Evolutionary conservation across 441 rosid genomes (phyloP).

Genomic region (Pelargonium exstipulatum): DNA sequence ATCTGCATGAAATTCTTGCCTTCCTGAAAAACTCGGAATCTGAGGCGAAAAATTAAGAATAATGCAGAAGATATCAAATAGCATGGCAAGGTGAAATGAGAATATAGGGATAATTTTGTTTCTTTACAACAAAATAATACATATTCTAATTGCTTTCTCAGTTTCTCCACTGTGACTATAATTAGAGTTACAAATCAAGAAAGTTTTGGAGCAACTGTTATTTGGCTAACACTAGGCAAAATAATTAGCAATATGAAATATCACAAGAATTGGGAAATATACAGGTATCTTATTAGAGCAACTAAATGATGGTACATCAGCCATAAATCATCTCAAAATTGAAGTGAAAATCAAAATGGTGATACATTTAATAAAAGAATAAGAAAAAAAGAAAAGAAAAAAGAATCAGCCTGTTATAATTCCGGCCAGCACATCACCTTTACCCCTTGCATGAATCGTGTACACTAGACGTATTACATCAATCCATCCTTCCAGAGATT

Average conservation of each 20-base stretch:
- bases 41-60: no score
- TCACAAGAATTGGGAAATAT: neutral
- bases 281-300: constrained; percentile 20
- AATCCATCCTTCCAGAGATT: constrained; percentile 88
- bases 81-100: no score
- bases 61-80: no score
- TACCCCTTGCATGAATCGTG: constrained; percentile 83
- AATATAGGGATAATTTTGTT: neutral
- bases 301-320: constrained; percentile 18
- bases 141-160: neutral
- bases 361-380: constrained; percentile 3
- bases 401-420: constrained; percentile 56
- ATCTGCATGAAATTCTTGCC: constrained; percentile 69
- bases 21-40: neutral
- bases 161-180: no score
- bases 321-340: constrained; percentile 1
- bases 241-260: no score
- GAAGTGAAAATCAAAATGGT: constrained; percentile 4
- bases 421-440: constrained; percentile 82
- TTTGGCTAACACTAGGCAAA: no score
- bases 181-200: no score
- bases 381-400: no score
- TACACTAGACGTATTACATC: constrained; percentile 87
- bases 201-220: no score
- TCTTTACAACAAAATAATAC: neutral